These are phyloP conservation scores for Rhizopus arrhizus DNA, from an alignment of 371 early-diverging fungal genomes.

Conservation along the genomic window DNA sequence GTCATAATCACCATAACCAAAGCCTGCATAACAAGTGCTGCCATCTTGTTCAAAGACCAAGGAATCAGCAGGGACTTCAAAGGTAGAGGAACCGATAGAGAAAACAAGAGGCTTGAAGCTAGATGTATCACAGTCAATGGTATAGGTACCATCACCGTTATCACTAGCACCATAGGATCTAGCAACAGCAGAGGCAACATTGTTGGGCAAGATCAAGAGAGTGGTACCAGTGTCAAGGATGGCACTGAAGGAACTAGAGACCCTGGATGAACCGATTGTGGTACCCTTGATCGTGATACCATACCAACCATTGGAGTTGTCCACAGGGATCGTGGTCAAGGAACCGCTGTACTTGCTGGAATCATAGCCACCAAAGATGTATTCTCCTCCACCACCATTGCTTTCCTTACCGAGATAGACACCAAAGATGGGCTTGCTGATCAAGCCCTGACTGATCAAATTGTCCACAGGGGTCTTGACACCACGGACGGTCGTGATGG, in stretches of 20 bases:
- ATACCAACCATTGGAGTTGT: slow-evolving; percentile 46
- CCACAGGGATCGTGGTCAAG: slow-evolving; percentile 50
- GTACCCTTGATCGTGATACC: slow-evolving; percentile 44
- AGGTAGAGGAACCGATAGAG: slow-evolving; percentile 17
- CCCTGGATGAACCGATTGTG: slow-evolving; percentile 1
- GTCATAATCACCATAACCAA: slow-evolving; percentile 20
- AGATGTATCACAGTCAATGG: slow-evolving; percentile 20
- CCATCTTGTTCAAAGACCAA: slow-evolving; percentile 18
- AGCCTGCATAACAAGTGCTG: slow-evolving; percentile 18
- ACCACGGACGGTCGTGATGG: slow-evolving; percentile 36
- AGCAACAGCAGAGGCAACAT: slow-evolving; percentile 31
- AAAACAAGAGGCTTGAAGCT: slow-evolving; percentile 18
- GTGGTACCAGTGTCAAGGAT: slow-evolving; percentile 68
- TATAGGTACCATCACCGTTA: slow-evolving; percentile 30
- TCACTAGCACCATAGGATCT: slow-evolving; percentile 20
- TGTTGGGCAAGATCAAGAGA: slow-evolving; percentile 52
- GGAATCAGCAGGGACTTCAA: slow-evolving; percentile 21
- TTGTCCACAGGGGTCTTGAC: slow-evolving; percentile 41
- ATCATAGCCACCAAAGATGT: slow-evolving; percentile 54
- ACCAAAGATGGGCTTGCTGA: slow-evolving; percentile 37
- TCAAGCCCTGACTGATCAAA: slow-evolving; percentile 40
- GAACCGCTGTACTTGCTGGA: slow-evolving; percentile 45
- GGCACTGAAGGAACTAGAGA: slow-evolving; percentile 27
- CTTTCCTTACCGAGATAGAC: slow-evolving; percentile 30
- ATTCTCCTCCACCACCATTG: slow-evolving; percentile 43